phyloP scores from a whole-genome alignment of 345 rosid genomes.

The Citrus inodora region DNA sequence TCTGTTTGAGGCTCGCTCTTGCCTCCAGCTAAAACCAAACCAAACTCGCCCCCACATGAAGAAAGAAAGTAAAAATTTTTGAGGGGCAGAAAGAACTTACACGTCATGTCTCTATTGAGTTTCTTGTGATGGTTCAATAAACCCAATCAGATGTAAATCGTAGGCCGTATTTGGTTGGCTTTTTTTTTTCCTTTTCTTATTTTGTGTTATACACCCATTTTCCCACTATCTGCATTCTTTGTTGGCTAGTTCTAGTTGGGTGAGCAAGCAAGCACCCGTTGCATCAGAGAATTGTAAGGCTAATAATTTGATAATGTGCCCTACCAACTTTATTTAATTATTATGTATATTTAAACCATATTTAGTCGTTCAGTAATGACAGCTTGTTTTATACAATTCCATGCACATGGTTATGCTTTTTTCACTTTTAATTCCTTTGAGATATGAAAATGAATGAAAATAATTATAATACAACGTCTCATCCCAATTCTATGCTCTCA shows the following conservation, averaged over 20 bases:
- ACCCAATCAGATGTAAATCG: background rate
- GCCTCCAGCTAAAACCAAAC: background rate
- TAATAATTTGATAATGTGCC: background rate
- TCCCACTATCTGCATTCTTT: background rate
- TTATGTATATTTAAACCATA: background rate
- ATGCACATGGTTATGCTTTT: too few relatives aligned
- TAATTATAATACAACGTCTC: too few relatives aligned
- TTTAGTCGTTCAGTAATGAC: too few relatives aligned
- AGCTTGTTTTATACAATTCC: background rate
- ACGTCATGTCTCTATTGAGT: conserved; percentile 14
- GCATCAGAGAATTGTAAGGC: background rate
- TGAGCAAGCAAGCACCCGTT: background rate
- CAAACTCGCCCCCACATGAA: background rate
- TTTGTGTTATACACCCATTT: background rate
- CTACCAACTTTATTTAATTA: background rate
- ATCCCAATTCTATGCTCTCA: too few relatives aligned
- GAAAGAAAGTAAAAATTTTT: background rate
- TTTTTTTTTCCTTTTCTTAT: background rate
- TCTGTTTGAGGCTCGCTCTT: background rate
- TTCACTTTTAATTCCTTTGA: background rate
- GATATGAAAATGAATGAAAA: background rate
- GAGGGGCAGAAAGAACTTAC: conserved; percentile 21
- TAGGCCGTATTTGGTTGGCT: conserved; percentile 1
- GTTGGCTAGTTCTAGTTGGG: background rate
- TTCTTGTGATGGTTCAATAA: background rate